Base-by-base conservation (phyloP, 2,329 filamentous ascomycete species). In the Blumeria hordei region DNA sequence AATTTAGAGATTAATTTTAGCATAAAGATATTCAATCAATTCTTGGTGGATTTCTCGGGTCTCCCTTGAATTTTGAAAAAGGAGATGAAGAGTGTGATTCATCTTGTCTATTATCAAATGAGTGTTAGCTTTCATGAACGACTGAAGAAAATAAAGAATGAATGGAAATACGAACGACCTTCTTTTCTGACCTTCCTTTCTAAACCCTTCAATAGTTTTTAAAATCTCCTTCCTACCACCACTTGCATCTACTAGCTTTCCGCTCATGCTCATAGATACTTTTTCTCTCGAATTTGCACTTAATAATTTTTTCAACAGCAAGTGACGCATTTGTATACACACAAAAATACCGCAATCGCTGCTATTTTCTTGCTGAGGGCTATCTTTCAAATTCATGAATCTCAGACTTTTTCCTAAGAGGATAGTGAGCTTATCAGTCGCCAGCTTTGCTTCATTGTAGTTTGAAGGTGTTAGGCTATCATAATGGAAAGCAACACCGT, bases 301-400 rank as follows among this genome's bases (percentile, higher is more conserved):
- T 56, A 98, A 71, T 28, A 98, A 72, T 56, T 85, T 74, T 68
- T 88, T 88, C 53, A 95, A 73, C 16, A 98, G 74, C n/a, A 98
- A 70, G 69, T 95, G 85, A 52, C 88, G 80, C 88, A 98, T 98
- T 58, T 90, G 76, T 60, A 96, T 77, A 67, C 92, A 96, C 3
- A 98, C 92, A 67, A 88, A 96, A 0, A 98, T 86, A 16, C 92
- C 92, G 62, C 92, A 98, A 68, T 98, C 92, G 64, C 78, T 90
- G 32, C 84, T 80, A 61, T 96, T 96, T 61, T 88, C 83, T 67
- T 98, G 92, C 63, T 93, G 84, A 0, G 92, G 92, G 9, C 80
- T 83, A 64, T 96, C 90, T 0, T 82, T 73, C 55, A 98, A 74
- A 66, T 90, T 80, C 63, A 88, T 77, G 65, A 93, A 95, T 18